Percentiles rank a stretch among this genome's conserved stretches.
Conservation (phyloP, 495 filamentous ascomycete genomes). For the Endocarpon pusillum region DNA sequence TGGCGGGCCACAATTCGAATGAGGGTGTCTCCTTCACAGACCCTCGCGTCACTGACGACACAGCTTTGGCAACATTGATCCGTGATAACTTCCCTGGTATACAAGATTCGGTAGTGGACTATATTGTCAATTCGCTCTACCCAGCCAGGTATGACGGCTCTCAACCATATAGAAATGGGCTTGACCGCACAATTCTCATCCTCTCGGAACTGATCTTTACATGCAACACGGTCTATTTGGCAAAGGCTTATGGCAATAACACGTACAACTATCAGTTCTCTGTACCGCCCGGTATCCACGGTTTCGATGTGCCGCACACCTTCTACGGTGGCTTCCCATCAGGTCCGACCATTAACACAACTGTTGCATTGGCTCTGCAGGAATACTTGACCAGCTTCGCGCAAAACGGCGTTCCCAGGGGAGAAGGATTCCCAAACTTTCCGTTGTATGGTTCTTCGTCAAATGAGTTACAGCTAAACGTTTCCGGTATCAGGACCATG, state of each 20-base stretch:
- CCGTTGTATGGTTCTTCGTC: conserved; percentile 20
- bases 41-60: conserved; percentile 29
- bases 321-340: conserved; percentile 31
- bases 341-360: conserved; percentile 19
- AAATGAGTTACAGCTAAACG: conserved; percentile 24
- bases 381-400: conserved; percentile 43
- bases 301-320: conserved; percentile 46
- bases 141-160: conserved; percentile 51
- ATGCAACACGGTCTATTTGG: conserved; percentile 40
- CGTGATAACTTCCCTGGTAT: conserved; percentile 17
- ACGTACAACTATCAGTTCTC: conserved; percentile 44
- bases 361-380: conserved; percentile 37
- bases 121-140: conserved; percentile 43
- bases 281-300: conserved; percentile 36
- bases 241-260: conserved; percentile 28
- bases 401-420: conserved; percentile 26
- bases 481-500: conserved; percentile 20
- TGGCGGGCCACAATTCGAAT: conserved; percentile 49
- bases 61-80: conserved; percentile 39
- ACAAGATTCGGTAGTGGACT: conserved; percentile 34
- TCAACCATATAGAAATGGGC: conserved; percentile 25
- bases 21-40: conserved; percentile 52
- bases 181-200: conserved; percentile 22
- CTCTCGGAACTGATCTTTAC: conserved; percentile 37
- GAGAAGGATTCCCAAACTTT: conserved; percentile 23